Conservation (phyloP, 2,329 filamentous ascomycete species). For the Macrophomina phaseolina region DNA sequence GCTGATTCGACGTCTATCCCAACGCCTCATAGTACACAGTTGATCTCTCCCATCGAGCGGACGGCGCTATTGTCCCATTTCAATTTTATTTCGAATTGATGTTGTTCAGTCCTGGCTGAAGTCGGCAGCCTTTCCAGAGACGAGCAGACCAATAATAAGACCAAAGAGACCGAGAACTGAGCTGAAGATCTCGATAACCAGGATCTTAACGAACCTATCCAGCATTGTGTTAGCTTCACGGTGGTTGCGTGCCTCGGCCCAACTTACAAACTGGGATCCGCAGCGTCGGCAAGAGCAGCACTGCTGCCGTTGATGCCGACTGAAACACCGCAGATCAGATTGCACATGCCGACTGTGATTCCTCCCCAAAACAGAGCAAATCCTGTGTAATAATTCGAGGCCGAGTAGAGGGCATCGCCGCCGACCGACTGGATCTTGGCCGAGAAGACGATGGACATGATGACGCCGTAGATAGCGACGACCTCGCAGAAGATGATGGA, state of each 20-base stretch:
- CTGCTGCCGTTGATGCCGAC: slow-evolving; percentile 98
- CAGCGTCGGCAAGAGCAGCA: slow-evolving; percentile 93
- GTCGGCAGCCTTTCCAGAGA: slow-evolving; percentile 81
- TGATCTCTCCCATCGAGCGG: slow-evolving; percentile 5
- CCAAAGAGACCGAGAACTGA: slow-evolving; percentile 96
- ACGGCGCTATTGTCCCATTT: slow-evolving; percentile 8
- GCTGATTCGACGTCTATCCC: slow-evolving; percentile 21
- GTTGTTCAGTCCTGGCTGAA: slow-evolving; percentile 53
- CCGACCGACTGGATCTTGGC: slow-evolving; percentile 76
- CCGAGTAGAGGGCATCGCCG: slow-evolving; percentile 70
- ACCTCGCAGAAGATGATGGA: slow-evolving; percentile 99
- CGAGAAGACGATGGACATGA: slow-evolving; percentile 99
- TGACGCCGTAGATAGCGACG: slow-evolving; percentile 99
- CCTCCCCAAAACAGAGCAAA: slow-evolving; percentile 97
- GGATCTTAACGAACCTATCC: slow-evolving; percentile 91
- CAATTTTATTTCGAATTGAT: slow-evolving; percentile 33
- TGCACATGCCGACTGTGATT: slow-evolving; percentile 92
- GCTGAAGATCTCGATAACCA: slow-evolving; percentile 99
- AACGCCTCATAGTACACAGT: slow-evolving; percentile 25
- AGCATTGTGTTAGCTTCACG: slow-evolving; percentile 28
- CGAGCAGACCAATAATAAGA: slow-evolving; percentile 88
- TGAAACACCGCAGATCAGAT: slow-evolving; percentile 92
- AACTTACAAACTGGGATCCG: slow-evolving; percentile 84
- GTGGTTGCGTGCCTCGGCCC: not conserved
- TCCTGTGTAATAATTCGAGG: slow-evolving; percentile 88